Evolutionary conservation across 306 rosid genomes (phyloP), one percentile per base, ranked within the genome.

Genomic region (Quercus robur): DNA sequence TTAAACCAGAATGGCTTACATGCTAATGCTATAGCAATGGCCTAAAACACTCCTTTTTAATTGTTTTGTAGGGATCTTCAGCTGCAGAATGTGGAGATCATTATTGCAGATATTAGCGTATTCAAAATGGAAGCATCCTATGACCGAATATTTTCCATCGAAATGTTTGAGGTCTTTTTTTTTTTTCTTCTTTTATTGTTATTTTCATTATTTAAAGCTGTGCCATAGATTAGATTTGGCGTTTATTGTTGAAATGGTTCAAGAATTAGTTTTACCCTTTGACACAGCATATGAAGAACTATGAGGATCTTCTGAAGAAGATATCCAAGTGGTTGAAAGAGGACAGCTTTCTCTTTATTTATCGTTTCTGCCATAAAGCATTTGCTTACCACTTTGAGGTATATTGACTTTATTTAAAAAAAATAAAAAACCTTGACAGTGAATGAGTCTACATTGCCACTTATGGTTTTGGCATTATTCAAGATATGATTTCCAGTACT

Each of bases 341-440:
- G 78, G 95, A 93, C 56, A 51, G 91, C 81, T 90, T 90, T 79
- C 87, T 94, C 28, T 93, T 93, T 87, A 89, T 93, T 83, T 90
- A 90, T 71, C 70, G 91, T 82, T 93, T 94, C 88, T 94, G 97
- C 83, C 97, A 94, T 73, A 91, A 91, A 83, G 69, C 86, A 67
- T 86, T 93, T 87, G 97, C 99, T 77, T 94, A 93, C 80, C 97
- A 94, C 86, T 94, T 85, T 84, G 97, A 94, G 99, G 99, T 94
- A 75, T 68, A 74, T 41, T 56, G 69, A 35, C 80, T 56, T 66
- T 14, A 30, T 26, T 46, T 15, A 21, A 1, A 38, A 6, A 38
- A 6, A 33, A 35, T 0, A 6, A 6, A 35, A 35, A 35, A 31
- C 25, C 25, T 77, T 54, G 55, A 21, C 51, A 55, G 31, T 15